Conservation (phyloP, 2,329 filamentous ascomycete genomes). For the Fusarium circinatum region DNA sequence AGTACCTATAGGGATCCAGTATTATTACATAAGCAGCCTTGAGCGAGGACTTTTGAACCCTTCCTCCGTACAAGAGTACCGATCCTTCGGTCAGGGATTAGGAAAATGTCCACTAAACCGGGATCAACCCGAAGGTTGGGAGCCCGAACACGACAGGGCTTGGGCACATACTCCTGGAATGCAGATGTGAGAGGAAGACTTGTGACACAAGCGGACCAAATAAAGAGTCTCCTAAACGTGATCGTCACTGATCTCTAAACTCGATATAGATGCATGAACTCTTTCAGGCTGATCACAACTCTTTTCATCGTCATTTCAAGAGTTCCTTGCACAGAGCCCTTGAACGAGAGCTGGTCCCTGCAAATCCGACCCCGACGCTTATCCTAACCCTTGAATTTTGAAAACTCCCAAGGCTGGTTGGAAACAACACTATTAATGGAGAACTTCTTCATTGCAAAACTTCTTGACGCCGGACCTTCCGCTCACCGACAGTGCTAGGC, state of each 20-base stretch:
- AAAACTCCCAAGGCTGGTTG: slow-evolving; percentile 3
- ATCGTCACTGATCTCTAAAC: neutral
- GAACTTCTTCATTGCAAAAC: slow-evolving; percentile 9
- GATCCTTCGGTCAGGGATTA: slow-evolving; percentile 40
- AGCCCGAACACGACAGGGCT: slow-evolving; percentile 18
- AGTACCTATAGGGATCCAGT: too few species aligned
- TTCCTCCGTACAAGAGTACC: slow-evolving; percentile 21
- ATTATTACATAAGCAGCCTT: too few species aligned
- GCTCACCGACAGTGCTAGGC: slow-evolving; percentile 37
- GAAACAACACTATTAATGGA: slow-evolving; percentile 8
- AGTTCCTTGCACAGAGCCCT: neutral
- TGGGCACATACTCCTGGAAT: slow-evolving; percentile 4
- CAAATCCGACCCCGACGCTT: slow-evolving; percentile 13
- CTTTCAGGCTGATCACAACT: neutral
- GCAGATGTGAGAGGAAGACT: neutral
- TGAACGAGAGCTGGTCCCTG: slow-evolving; percentile 9
- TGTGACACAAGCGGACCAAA: neutral
- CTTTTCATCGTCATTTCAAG: neutral
- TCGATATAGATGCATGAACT: neutral
- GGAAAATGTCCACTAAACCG: slow-evolving; percentile 21
- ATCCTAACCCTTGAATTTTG: slow-evolving; percentile 22
- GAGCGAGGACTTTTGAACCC: too few species aligned
- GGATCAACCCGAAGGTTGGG: slow-evolving; percentile 22
- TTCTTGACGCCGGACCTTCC: slow-evolving; percentile 11
- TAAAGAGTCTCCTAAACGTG: neutral